A percentile compares a stretch with the other conserved stretches of the same genome.
phyloP scores from a whole-genome alignment of 2,329 filamentous ascomycete species.

The Cadophora malorum region DNA sequence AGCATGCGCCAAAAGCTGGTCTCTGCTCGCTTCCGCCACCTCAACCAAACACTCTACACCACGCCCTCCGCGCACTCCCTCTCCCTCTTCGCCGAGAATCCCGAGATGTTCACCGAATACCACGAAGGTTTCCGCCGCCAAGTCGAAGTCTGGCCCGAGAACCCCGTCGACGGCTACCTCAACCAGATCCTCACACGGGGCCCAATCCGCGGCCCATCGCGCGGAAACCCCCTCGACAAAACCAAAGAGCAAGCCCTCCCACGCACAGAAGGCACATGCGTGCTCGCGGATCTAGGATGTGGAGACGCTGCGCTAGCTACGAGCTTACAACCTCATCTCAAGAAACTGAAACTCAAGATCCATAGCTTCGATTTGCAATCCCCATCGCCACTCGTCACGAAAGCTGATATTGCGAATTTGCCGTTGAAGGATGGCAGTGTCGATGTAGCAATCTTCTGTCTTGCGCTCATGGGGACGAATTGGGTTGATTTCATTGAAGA shows the following conservation, averaged over 20 bases:
- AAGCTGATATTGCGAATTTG: slow-evolving; percentile 86
- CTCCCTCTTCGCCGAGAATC: slow-evolving; percentile 79
- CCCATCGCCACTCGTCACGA: slow-evolving; percentile 77
- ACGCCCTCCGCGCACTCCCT: slow-evolving; percentile 86
- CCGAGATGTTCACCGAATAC: slow-evolving; percentile 95
- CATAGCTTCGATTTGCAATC: slow-evolving; percentile 88
- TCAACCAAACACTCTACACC: slow-evolving; percentile 97
- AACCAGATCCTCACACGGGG: slow-evolving; percentile 72
- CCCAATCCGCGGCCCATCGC: slow-evolving; percentile 50
- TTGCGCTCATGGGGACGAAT: slow-evolving; percentile 98
- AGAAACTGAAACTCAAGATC: slow-evolving; percentile 74
- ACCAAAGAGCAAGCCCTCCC: slow-evolving; percentile 58
- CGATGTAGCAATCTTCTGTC: slow-evolving; percentile 91
- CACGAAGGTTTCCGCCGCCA: slow-evolving; percentile 96
- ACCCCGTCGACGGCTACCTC: slow-evolving; percentile 91
- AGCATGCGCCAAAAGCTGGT: slow-evolving; percentile 95
- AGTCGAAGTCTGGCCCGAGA: slow-evolving; percentile 94
- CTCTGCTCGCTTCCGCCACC: slow-evolving; percentile 93
- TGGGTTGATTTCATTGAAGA: slow-evolving; percentile 98
- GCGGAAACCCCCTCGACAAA: slow-evolving; percentile 33
- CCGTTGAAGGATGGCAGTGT: slow-evolving; percentile 77
- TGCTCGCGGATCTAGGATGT: slow-evolving; percentile 90
- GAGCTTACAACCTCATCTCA: slow-evolving; percentile 66
- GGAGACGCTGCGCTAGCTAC: slow-evolving; percentile 85
- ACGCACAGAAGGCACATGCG: slow-evolving; percentile 73